A percentile compares a stretch with the other conserved stretches of the same genome.
These are phyloP conservation scores for Acer yangbiense DNA, from an alignment of 345 rosid genomes.

Conservation along the genomic window DNA sequence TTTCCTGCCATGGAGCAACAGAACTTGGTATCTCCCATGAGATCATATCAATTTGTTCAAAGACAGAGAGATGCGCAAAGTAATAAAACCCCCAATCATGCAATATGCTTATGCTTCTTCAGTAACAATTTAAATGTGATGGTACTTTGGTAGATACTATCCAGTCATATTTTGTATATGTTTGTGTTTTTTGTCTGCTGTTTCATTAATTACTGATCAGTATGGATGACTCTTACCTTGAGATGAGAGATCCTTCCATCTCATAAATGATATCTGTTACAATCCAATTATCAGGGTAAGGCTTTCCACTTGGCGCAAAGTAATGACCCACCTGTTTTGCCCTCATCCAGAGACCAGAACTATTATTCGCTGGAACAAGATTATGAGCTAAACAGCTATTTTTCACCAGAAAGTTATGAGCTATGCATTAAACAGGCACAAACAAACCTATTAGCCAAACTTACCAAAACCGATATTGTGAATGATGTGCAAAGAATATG, in stretches of 20 bases:
- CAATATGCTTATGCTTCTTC: background rate
- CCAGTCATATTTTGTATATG: background rate
- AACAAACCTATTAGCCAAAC: slow-evolving; percentile 10
- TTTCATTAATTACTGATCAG: background rate
- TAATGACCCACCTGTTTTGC: slow-evolving; percentile 84
- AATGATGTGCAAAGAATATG: background rate
- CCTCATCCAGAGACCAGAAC: slow-evolving; percentile 34
- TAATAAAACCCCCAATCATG: background rate
- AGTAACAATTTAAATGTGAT: background rate
- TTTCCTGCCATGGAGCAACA: background rate
- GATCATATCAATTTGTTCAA: background rate
- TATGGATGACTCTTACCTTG: slow-evolving; percentile 51
- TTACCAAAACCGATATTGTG: background rate
- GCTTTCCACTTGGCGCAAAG: slow-evolving; percentile 97
- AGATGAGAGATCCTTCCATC: slow-evolving; percentile 78
- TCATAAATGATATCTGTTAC: slow-evolving; percentile 90
- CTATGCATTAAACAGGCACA: background rate
- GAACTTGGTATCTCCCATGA: background rate
- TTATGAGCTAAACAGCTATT: slow-evolving; percentile 1
- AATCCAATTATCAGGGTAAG: slow-evolving; percentile 99
- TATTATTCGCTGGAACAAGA: slow-evolving; percentile 14
- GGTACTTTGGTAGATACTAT: background rate
- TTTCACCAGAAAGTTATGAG: background rate
- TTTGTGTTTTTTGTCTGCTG: background rate
- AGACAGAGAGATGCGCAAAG: background rate